Evolutionary conservation across 208 protist genomes (phyloP).

Genomic region (Wallacemonas rigidus): DNA sequence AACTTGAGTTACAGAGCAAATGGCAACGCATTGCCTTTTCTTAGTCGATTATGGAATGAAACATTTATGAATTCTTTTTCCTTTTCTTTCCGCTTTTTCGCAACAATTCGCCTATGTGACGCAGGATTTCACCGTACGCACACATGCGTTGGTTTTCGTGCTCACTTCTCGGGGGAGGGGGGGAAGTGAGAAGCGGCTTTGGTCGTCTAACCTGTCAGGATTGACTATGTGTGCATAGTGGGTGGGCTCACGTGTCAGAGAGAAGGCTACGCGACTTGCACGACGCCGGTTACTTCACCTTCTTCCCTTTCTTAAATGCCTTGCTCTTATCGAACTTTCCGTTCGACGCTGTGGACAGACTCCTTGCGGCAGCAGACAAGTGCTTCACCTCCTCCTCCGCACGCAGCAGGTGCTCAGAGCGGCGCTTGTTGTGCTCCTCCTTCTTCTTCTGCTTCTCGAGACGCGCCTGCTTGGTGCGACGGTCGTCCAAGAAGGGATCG

Average conservation of each 20-base stretch:
- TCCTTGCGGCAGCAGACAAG: slow-evolving; percentile 60
- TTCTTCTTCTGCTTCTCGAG: slow-evolving; percentile 91
- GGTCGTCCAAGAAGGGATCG: slow-evolving; percentile 92
- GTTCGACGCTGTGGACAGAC: slow-evolving; percentile 90
- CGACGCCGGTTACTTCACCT: slow-evolving; percentile 27
- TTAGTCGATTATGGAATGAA: neutral
- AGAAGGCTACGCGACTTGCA: no score
- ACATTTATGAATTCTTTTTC: neutral
- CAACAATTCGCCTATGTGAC: neutral
- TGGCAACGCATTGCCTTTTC: neutral
- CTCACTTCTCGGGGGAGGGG: no score
- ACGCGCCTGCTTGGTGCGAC: slow-evolving; percentile 80
- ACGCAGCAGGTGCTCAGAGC: slow-evolving; percentile 66
- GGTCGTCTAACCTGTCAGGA: no score
- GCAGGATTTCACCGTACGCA: neutral
- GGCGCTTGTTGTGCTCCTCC: slow-evolving; percentile 89
- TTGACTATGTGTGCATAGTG: no score
- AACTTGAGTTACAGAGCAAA: neutral
- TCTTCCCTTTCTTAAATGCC: slow-evolving; percentile 66
- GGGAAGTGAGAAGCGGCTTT: no score
- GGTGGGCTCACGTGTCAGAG: no score
- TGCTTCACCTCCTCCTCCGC: slow-evolving; percentile 86
- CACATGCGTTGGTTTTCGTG: no score
- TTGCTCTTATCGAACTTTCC: slow-evolving; percentile 89
- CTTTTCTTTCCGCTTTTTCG: neutral